Evolutionary conservation across 768 basidiomycete genomes (phyloP), one percentile per base, ranked within the genome.

Genomic region (Rubroboletus pulcherrimus): DNA sequence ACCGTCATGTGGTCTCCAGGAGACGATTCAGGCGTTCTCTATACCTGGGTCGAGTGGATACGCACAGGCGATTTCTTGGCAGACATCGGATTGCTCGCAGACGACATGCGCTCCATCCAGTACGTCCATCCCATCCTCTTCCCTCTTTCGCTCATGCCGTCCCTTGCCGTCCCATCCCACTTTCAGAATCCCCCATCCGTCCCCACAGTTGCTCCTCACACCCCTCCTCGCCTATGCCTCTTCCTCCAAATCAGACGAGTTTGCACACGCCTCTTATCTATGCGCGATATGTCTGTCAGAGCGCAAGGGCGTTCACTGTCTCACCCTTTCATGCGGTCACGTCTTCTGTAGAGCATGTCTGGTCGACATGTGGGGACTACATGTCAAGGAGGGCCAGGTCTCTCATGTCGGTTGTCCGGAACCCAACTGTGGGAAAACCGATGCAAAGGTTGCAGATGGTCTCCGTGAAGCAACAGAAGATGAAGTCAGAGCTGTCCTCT

Each of bases 281-380:
- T 96, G 93, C 65, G 76, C 85, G 26, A 83, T 96, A 48, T 96
- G 93, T 68, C 72, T 95, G 5, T 78, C 80, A 35, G 79, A 81
- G 14, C 72, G 83, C 55, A 93, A 91, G 66, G 93, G 93, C 42
- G 77, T 81, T 14, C 81, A 82, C 60, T 93, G 92, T 66, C 63
- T 93, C 15, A 77, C 81, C 58, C 75, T 95, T 47, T 66, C 74
- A 3, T 95, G 93, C 65, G 71, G 72, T 1, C 93, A 95, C 68
- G 80, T 93, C 12, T 95, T 93, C 68, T 96, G 93, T 67, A 81
- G 83, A n/a, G 69, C 79, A 8, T 96, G 93, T 66, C 70, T 96
- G 29, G 77, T 77, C 50, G 86, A 88, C 49, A 94, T 89, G 67
- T 97, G 93, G 93, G 78, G 79, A 42, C 67, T 93, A 48, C 88